phyloP scores from a whole-genome alignment of 768 basidiomycete species.

The Suillus tomentosus region DNA sequence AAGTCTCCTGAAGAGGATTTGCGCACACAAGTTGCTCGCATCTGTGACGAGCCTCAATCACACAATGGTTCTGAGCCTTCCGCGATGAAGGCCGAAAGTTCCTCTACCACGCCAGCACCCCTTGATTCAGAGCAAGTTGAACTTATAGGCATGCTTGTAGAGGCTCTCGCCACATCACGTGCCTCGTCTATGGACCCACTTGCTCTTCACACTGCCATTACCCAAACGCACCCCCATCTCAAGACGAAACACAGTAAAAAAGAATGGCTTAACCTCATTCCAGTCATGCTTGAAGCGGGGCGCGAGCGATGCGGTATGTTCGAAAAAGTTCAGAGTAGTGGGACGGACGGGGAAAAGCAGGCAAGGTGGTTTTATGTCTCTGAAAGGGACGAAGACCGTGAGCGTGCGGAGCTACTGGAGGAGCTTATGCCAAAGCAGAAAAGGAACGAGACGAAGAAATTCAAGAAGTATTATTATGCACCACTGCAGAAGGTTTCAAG shows the following conservation, averaged over 20 bases:
- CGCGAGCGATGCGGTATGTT: constrained; percentile 60
- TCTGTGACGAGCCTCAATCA: constrained; percentile 13
- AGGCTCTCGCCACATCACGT: constrained; percentile 70
- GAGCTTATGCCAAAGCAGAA: constrained; percentile 80
- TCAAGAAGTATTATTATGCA: constrained; percentile 82
- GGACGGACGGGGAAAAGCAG: constrained; percentile 52
- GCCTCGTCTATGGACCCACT: constrained; percentile 64
- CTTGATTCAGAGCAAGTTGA: constrained; percentile 37
- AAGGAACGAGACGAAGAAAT: constrained; percentile 77
- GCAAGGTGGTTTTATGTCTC: constrained; percentile 79
- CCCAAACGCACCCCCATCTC: constrained; percentile 56
- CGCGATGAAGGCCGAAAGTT: constrained; percentile 4
- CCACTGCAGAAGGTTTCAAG: constrained; percentile 71
- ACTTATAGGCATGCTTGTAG: constrained; percentile 67
- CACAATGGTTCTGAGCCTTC: constrained; percentile 1
- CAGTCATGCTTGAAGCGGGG: constrained; percentile 48
- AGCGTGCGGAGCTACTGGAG: constrained; percentile 64
- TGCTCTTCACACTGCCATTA: constrained; percentile 52
- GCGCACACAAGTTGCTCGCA: constrained; percentile 7
- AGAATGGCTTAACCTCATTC: constrained; percentile 54
- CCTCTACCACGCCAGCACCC: background rate
- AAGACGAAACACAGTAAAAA: constrained; percentile 33
- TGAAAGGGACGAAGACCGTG: constrained; percentile 67
- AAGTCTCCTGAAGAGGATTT: constrained; percentile 3
- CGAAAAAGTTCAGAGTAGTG: constrained; percentile 69